Evolutionary conservation across 1,284 basidiomycete genomes (phyloP).

Genomic region (Leccinum huronense): DNA sequence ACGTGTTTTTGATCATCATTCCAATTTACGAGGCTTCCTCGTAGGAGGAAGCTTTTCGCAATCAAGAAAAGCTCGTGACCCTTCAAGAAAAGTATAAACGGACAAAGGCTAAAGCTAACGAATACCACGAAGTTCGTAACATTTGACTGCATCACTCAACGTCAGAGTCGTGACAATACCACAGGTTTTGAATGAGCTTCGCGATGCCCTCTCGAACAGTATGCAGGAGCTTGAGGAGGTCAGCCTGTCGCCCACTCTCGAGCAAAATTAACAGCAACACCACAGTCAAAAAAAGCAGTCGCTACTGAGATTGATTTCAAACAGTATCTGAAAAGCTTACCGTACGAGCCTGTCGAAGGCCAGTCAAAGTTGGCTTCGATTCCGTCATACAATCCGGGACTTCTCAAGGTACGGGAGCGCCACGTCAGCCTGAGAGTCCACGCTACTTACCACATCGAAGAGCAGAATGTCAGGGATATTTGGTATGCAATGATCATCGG

Average conservation of each 20-base stretch:
- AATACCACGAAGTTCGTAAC: conserved; percentile 24
- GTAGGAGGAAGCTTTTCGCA: conserved; percentile 18
- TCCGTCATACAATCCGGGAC: not conserved
- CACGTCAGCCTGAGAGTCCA: not conserved
- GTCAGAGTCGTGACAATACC: conserved; percentile 5
- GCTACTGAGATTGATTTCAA: conserved; percentile 22
- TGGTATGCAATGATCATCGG: conserved; percentile 13
- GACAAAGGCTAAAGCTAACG: conserved; percentile 19
- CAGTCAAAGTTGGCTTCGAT: conserved; percentile 20
- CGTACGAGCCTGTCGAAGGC: conserved; percentile 18
- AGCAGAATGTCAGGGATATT: conserved; percentile 10
- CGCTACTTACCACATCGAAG: conserved; percentile 5
- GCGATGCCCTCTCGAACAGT: conserved; percentile 17
- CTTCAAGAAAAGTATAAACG: conserved; percentile 28
- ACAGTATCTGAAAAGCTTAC: conserved; percentile 5
- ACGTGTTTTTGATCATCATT: not conserved
- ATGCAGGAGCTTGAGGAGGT: conserved; percentile 28
- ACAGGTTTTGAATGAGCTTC: conserved; percentile 26
- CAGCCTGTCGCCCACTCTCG: not conserved
- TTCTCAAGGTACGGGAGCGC: conserved; percentile 22
- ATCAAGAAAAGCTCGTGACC: conserved; percentile 11
- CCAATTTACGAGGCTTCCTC: conserved; percentile 5
- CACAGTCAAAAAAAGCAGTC: conserved; percentile 15
- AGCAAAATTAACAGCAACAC: conserved; percentile 4
- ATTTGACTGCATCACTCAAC: not conserved